Conservation (phyloP, 441 rosid genomes). For the Syzygium syzygioides region DNA sequence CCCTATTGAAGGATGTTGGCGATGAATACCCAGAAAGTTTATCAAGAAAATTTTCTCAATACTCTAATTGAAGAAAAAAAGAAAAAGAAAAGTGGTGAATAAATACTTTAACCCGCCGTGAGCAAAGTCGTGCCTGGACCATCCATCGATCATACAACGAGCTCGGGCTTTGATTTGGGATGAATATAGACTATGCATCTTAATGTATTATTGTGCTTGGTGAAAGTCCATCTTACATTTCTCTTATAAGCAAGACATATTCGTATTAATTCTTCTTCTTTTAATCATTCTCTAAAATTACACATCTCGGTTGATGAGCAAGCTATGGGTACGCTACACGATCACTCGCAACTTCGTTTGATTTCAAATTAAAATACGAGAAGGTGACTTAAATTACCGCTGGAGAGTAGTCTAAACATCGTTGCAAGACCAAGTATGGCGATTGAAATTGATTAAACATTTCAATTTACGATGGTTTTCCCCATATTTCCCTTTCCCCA, state of each 20-base stretch:
- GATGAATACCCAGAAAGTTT: rapidly evolving
- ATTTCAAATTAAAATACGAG: too few species aligned
- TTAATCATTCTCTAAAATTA: background rate
- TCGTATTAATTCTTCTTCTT: background rate
- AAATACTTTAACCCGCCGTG: background rate
- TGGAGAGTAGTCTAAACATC: background rate
- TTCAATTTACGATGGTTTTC: background rate
- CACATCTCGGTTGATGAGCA: background rate
- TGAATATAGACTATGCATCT: background rate
- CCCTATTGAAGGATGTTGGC: rapidly evolving
- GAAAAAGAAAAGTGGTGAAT: background rate
- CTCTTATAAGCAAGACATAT: background rate
- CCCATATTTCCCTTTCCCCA: background rate
- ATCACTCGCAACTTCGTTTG: background rate
- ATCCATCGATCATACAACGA: background rate
- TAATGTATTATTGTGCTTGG: background rate
- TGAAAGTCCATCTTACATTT: background rate
- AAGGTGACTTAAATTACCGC: background rate
- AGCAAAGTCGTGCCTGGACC: background rate
- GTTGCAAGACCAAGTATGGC: background rate
- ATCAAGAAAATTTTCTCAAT: background rate
- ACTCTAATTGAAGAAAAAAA: background rate
- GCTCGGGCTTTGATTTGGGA: rapidly evolving
- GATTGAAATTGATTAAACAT: background rate
- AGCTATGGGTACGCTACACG: background rate